Evolutionary conservation across 352 stramenopile genomes (phyloP).

Genomic region (Phytophthora uliginosa): DNA sequence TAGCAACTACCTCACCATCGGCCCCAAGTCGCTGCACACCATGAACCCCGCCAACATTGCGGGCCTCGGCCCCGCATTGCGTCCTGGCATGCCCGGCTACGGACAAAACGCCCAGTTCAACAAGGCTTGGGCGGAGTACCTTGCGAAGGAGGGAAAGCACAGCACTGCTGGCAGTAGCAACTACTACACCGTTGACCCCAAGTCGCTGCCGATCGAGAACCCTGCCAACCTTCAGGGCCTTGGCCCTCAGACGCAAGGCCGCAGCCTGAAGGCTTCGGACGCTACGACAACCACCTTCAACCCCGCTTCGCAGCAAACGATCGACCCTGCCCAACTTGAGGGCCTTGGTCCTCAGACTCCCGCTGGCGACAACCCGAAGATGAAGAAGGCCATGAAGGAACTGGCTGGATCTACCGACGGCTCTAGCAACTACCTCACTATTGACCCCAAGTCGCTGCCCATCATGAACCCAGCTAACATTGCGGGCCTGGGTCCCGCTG

Average conservation of each 20-base stretch:
- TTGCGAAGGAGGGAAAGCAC: not conserved
- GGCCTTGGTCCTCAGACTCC: not conserved
- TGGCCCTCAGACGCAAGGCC: slow-evolving; percentile 3
- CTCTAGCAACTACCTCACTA: slow-evolving; percentile 6
- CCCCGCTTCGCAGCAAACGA: too few species aligned
- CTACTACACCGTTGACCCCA: slow-evolving; percentile 14
- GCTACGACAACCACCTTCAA: not conserved
- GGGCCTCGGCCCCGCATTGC: slow-evolving; percentile 9
- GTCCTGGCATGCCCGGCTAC: slow-evolving; percentile 27
- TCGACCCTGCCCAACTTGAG: too few species aligned
- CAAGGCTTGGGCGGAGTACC: slow-evolving; percentile 28
- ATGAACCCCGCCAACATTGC: not conserved
- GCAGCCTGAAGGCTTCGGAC: not conserved
- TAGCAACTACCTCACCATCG: slow-evolving; percentile 9
- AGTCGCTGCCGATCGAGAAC: not conserved
- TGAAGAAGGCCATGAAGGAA: slow-evolving; percentile 26
- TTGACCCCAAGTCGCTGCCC: not conserved
- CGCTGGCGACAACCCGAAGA: slow-evolving; percentile 7
- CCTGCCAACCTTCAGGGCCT: not conserved
- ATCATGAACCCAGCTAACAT: slow-evolving; percentile 4
- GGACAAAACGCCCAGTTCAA: slow-evolving; percentile 22
- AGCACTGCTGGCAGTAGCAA: not conserved
- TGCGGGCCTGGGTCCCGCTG: not conserved
- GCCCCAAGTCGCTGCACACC: slow-evolving; percentile 1
- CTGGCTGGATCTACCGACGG: slow-evolving; percentile 1